Evolutionary conservation across 257 asterid species (phyloP).

Genomic region (Buddleja alternifolia): DNA sequence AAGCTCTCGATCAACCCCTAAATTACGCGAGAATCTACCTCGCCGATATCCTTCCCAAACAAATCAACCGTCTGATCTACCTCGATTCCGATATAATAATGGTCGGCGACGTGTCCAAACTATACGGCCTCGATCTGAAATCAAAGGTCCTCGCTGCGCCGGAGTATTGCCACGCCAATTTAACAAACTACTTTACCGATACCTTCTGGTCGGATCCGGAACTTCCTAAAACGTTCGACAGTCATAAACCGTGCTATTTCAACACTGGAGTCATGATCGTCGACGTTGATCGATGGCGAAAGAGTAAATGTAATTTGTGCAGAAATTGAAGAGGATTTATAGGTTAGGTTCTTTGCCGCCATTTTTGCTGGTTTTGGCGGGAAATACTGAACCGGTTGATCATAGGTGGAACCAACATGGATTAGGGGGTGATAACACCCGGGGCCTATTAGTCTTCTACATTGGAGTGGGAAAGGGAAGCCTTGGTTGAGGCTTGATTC

Average conservation of each 20-base stretch:
- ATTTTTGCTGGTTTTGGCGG: constrained; percentile 42
- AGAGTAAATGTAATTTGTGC: constrained; percentile 34
- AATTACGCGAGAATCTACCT: constrained; percentile 44
- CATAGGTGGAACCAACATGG: constrained; percentile 55
- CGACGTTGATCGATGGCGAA: constrained; percentile 47
- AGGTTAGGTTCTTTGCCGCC: constrained; percentile 52
- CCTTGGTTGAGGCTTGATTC: constrained; percentile 55
- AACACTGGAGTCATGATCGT: constrained; percentile 52
- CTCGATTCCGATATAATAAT: constrained; percentile 43
- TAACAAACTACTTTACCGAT: constrained; percentile 40
- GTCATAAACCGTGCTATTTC: constrained; percentile 48
- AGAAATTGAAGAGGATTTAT: constrained; percentile 45
- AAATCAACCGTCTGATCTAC: constrained; percentile 39
- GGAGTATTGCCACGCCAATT: constrained; percentile 42
- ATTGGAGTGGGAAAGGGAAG: constrained; percentile 60
- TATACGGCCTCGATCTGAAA: constrained; percentile 38
- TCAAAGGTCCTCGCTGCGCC: constrained; percentile 41
- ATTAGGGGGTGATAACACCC: constrained; percentile 57
- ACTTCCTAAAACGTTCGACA: constrained; percentile 28
- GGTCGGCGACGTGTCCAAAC: constrained; percentile 41
- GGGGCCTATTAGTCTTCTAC: constrained; percentile 46
- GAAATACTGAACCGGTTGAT: constrained; percentile 41
- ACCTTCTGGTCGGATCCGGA: constrained; percentile 35
- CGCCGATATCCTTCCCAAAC: constrained; percentile 25
- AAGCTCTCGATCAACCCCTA: constrained; percentile 45